Base-by-base conservation (phyloP, 1,139 yeast genomes). In the Sugiyamaella japonica region DNA sequence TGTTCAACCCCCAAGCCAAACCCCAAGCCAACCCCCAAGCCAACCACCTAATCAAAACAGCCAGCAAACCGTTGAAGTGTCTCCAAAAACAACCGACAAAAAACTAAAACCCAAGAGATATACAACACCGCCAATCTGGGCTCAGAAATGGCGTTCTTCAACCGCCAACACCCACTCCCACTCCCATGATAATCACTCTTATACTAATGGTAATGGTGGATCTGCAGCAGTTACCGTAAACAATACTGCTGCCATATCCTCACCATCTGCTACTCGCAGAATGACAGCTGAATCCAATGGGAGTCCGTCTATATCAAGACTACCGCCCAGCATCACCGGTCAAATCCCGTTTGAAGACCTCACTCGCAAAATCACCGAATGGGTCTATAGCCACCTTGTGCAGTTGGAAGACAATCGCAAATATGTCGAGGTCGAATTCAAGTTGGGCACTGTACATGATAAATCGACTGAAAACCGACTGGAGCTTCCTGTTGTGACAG, bases 301-400 rank as follows among this genome's bases (percentile, higher is more conserved):
- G 3, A 9, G 36, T 5, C 46, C 16, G 16, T 39, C 60, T 23
- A 13, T 54, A 34, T 53, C 62, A 44, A 66, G 63, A 29, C 61
- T 75, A 15, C 61, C 71, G 60, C 74, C 64, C 5, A 81, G 85
- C 55, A 78, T 89, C 20, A 81, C 89, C 1, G 89, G 89, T 9
- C 76, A 84, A 1, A 81, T 85, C 28, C 97, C 97, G 0, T 86
- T 88, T 50, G 89, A 89, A 62, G 93, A 89, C 62, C 76, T 89
- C 51, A 86, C 93, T 3, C 80, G 93, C 63, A 82, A 89, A 40
- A 83, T 90, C 6, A 88, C 95, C 13, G 89, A 86, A 63, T 90
- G 97, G 97, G 78, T 90, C 5, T 90, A 86, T 75, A 91, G 95
- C 29, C 86, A 87, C 60, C 77, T 89, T 54, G 77, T 78, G 44